A percentile compares a stretch with the other conserved stretches of the same genome.
These are phyloP conservation scores for Plenodomus lindquistii DNA, from an alignment of 2,329 filamentous ascomycete genomes.

Conservation along the genomic window DNA sequence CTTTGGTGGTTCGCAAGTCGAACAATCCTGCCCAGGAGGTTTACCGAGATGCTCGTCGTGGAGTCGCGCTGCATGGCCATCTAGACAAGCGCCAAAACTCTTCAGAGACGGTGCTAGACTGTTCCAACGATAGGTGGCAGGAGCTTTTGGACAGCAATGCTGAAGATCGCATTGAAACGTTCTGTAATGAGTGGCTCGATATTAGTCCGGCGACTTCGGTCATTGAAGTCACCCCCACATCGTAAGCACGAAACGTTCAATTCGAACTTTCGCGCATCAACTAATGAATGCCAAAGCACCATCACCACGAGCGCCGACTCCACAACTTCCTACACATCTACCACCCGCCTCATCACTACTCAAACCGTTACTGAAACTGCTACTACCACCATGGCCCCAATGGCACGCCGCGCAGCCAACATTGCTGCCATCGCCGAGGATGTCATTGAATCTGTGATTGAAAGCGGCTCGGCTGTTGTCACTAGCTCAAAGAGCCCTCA, in stretches of 20 bases:
- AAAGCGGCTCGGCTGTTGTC: constrained; percentile 12
- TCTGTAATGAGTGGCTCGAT: constrained; percentile 37
- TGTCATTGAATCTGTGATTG: constrained; percentile 28
- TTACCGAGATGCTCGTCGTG: background rate
- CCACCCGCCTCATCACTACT: constrained; percentile 22
- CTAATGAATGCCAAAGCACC: constrained; percentile 18
- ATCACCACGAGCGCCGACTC: constrained; percentile 20
- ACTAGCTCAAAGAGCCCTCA: constrained; percentile 15
- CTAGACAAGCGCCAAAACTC: constrained; percentile 21
- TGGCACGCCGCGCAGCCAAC: constrained; percentile 18
- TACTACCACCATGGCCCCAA: constrained; percentile 19
- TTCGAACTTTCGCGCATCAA: background rate
- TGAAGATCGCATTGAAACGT: constrained; percentile 14
- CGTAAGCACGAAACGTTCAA: constrained; percentile 21
- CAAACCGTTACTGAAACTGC: constrained; percentile 26
- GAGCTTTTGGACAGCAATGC: constrained; percentile 19
- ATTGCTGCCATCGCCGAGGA: constrained; percentile 22
- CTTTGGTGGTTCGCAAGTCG: constrained; percentile 15
- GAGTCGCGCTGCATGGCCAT: constrained; percentile 3
- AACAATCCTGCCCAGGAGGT: background rate
- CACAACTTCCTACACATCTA: constrained; percentile 22
- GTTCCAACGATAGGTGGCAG: constrained; percentile 21
- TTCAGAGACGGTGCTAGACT: constrained; percentile 10
- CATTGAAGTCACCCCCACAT: constrained; percentile 25
- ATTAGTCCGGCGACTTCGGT: constrained; percentile 26